phyloP scores from a whole-genome alignment of 2,329 filamentous ascomycete genomes.

The Bipolaris sorokiniana region DNA sequence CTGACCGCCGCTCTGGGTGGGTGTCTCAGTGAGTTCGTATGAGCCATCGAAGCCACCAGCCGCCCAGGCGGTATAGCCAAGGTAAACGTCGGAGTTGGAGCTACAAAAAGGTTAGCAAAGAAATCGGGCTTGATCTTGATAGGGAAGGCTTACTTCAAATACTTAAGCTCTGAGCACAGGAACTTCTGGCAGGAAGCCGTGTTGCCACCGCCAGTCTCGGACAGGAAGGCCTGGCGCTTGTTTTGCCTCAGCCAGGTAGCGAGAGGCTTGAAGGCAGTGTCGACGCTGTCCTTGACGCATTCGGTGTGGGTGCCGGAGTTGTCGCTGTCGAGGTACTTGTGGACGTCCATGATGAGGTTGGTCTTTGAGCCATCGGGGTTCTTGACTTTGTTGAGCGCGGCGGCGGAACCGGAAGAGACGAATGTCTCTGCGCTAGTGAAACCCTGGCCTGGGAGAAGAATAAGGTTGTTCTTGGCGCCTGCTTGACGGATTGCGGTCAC shows the following conservation, averaged over 20 bases:
- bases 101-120: background rate
- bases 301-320: constrained; percentile 46
- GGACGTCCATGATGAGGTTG: constrained; percentile 57
- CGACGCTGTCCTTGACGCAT: constrained; percentile 37
- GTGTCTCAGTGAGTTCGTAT: background rate
- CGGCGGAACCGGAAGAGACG: constrained; percentile 41
- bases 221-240: constrained; percentile 48
- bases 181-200: constrained; percentile 43
- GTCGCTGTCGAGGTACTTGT: constrained; percentile 52
- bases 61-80: constrained; percentile 40
- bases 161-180: constrained; percentile 43
- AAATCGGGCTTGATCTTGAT: background rate
- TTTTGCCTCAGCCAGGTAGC: constrained; percentile 48
- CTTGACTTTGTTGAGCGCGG: constrained; percentile 59
- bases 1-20: background rate
- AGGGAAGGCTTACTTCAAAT: constrained; percentile 27
- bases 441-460: constrained; percentile 68
- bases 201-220: constrained; percentile 52
- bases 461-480: constrained; percentile 68
- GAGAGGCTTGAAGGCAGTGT: constrained; percentile 43
- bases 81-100: constrained; percentile 2
- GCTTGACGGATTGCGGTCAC: constrained; percentile 70
- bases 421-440: constrained; percentile 53
- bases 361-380: constrained; percentile 66
- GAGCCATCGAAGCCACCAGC: constrained; percentile 35